Conservation (phyloP, 2,329 filamentous ascomycete species). For the Decorospora gaudefroyi region DNA sequence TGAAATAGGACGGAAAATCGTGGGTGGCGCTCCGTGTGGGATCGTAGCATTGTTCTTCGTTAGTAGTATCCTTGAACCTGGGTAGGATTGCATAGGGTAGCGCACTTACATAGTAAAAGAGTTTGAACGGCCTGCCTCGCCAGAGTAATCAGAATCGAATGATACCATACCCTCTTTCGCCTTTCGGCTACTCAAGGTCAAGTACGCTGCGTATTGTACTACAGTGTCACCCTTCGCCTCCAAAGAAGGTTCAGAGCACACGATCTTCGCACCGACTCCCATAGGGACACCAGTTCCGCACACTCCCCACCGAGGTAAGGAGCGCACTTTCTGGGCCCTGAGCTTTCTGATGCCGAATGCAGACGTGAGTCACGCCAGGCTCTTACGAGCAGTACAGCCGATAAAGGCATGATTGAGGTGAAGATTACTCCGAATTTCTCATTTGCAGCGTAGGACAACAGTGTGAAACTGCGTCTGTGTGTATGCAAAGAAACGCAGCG, state of each 20-base stretch:
- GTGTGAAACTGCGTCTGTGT: slow-evolving; percentile 58
- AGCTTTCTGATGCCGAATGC: slow-evolving; percentile 90
- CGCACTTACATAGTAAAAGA: slow-evolving; percentile 57
- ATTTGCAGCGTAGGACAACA: slow-evolving; percentile 66
- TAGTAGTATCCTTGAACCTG: slow-evolving; percentile 50
- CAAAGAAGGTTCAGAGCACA: slow-evolving; percentile 61
- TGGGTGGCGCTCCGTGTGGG: too few species aligned
- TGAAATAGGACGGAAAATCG: too few species aligned
- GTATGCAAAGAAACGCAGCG: slow-evolving; percentile 96
- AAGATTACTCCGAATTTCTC: slow-evolving; percentile 99
- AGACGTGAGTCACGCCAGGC: slow-evolving; percentile 82
- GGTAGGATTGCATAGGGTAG: not conserved
- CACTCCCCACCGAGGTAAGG: slow-evolving; percentile 27
- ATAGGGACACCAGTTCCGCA: slow-evolving; percentile 63
- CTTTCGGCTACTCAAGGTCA: slow-evolving; percentile 48
- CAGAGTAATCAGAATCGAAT: slow-evolving; percentile 96
- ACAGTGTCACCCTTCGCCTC: slow-evolving; percentile 67
- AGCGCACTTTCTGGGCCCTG: slow-evolving; percentile 59
- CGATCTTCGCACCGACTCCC: slow-evolving; percentile 95
- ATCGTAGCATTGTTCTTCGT: slow-evolving; percentile 20
- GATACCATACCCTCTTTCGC: slow-evolving; percentile 58
- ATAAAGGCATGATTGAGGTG: slow-evolving; percentile 58
- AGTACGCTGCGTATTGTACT: slow-evolving; percentile 94
- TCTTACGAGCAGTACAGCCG: slow-evolving; percentile 75
- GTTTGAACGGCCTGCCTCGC: slow-evolving; percentile 73